A percentile compares a stretch with the other conserved stretches of the same genome.
phyloP scores from a whole-genome alignment of 164 flowering plant genomes.

The Paratinospora sagittata region DNA sequence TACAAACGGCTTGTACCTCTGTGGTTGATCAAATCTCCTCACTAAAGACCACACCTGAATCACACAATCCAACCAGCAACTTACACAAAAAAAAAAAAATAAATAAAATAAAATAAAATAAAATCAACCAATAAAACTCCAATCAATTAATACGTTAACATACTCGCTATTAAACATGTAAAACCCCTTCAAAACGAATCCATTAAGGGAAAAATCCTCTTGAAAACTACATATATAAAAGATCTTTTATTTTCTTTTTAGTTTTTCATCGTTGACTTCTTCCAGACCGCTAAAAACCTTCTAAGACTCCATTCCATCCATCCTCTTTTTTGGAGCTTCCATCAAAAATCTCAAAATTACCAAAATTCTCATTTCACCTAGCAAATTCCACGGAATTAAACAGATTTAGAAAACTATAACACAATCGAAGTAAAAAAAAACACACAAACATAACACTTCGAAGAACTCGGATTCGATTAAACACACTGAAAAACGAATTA shows the following conservation, averaged over 20 bases:
- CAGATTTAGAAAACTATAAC: neutral
- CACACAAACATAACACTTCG: neutral
- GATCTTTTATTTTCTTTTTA: neutral
- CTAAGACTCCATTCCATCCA: too few relatives aligned
- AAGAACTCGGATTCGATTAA: neutral
- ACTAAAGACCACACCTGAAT: constrained; percentile 79
- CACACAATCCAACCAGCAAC: constrained; percentile 7
- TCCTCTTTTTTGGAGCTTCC: neutral
- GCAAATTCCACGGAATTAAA: neutral
- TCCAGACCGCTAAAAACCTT: too few relatives aligned
- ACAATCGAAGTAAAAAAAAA: neutral
- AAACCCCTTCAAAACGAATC: neutral
- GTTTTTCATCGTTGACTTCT: too few relatives aligned
- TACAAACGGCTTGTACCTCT: constrained; percentile 77
- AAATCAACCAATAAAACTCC: neutral
- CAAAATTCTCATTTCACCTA: neutral
- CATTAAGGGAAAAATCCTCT: neutral
- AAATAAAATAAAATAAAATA: too few relatives aligned
- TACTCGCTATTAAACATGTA: neutral
- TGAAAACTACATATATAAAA: neutral
- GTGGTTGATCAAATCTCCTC: constrained; percentile 87
- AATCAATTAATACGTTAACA: neutral
- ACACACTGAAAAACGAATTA: neutral
- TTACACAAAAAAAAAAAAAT: neutral
- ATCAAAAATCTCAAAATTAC: neutral